Base-by-base conservation (phyloP, 2,329 filamentous ascomycete species). In the Fonsecaea multimorphosa region DNA sequence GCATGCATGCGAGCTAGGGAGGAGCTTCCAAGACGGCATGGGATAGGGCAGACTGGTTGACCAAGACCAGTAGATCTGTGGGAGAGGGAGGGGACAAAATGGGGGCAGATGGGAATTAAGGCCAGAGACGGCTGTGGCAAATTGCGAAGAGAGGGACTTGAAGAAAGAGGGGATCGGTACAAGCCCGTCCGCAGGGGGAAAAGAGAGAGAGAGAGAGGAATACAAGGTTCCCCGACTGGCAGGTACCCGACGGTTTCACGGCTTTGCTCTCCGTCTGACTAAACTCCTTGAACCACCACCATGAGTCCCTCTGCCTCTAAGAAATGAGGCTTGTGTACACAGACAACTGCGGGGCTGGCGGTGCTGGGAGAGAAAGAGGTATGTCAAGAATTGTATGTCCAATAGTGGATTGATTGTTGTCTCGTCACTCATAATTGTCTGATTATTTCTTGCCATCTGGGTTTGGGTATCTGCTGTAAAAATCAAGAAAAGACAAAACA, bases 111-210 rank as follows among this genome's bases (percentile, higher is more conserved):
- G n/a, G 11, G 29, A 44, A 8, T 8, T 31, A 34, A 54, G 36
- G 55, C 38, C 31, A 31, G 14, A 40, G 38, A 49, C 12, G 31
- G 29, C 8, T 7, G 64, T 66, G 64, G 64, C 64, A 54, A 60
- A 58, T 66, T 66, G 54, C 61, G 64, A 63, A 58, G 58, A 53
- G 58, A 57, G 55, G 36, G 46, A 24, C 6, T 24, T 22, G 14
- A 49, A 14, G 44, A 11, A 11, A n/a, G 4, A 11, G 1, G 38
- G n/a, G 14, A n/a, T 40, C 8, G 38, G n/a, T 8, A 1, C 34
- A 12, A 9, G 32, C 11, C 6, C 11, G 32, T 34, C 11, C 11
- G 32, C 8, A 8, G 3, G 29, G 3, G 29, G 8, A 8, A 34
- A 40, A 40, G 16, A 19, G 38, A 40, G 3, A 40, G 16, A 19